phyloP scores from a whole-genome alignment of 441 rosid genomes.

The Jatropha podagrica region DNA sequence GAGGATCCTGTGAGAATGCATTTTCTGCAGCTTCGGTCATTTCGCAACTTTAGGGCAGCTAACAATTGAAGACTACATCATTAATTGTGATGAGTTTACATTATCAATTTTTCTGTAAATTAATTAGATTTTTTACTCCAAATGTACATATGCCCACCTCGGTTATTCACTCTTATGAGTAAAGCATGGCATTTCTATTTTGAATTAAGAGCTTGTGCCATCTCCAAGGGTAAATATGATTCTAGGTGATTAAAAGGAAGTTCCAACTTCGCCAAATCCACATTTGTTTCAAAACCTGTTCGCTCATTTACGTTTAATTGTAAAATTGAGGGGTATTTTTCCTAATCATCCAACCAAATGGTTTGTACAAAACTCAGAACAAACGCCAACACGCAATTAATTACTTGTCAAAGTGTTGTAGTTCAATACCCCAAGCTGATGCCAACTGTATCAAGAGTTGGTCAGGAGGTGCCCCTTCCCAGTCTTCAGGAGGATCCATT shows the following conservation, averaged over 20 bases:
- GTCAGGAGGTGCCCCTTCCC: conserved; percentile 86
- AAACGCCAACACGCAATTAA: background rate
- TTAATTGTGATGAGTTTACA: background rate
- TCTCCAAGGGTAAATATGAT: background rate
- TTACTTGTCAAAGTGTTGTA: conserved; percentile 66
- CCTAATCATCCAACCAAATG: conserved; percentile 12
- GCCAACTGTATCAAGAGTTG: conserved; percentile 86
- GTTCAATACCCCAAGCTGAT: conserved; percentile 84
- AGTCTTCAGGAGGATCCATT: conserved; percentile 80
- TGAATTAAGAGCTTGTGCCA: background rate
- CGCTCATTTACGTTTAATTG: conserved; percentile 22
- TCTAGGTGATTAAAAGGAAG: background rate
- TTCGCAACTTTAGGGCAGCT: background rate
- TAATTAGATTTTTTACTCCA: background rate
- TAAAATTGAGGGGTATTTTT: background rate
- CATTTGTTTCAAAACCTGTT: background rate
- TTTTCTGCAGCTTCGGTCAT: background rate
- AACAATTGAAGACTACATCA: background rate
- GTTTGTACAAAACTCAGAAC: conserved; percentile 9
- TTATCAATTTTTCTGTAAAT: conserved; percentile 2
- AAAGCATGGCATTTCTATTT: too few species aligned
- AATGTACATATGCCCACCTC: background rate
- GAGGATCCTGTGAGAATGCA: background rate
- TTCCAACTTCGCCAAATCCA: conserved; percentile 7
- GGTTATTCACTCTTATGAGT: too few species aligned